Evolutionary conservation across 2,329 filamentous ascomycete genomes (phyloP), one percentile per base, ranked within the genome.

Genomic region (Colletotrichum plurivorum): DNA sequence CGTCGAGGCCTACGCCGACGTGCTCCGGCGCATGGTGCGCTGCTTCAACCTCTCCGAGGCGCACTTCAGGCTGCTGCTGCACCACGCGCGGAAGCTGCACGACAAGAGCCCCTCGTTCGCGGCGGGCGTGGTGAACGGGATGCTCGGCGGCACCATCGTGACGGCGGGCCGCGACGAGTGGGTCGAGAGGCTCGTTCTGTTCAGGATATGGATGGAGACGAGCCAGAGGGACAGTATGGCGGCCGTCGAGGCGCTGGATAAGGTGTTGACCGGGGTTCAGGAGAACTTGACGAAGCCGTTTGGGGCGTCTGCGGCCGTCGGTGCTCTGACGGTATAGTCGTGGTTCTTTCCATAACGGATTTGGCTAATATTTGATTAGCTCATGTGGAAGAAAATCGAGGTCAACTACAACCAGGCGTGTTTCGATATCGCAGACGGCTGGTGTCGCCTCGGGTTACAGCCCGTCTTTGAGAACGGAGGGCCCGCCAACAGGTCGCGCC

Each of bases 331-430:
- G 41, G 90, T 92, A 76, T n/a, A 6, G n/a, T n/a, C n/a, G n/a
- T n/a, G n/a, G n/a, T n/a, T n/a, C n/a, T n/a, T n/a, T 9, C 46
- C 12, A n/a, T 6, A 10, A n/a, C 18, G 31, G 10, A 52, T 31
- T 10, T 18, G 7, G 45, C 71, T 75, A 36, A 75, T 75, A 70
- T 22, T 15, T 31, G 22, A 12, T 69, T 9, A 95, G 92, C 78
- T 97, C 4, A 81, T 97, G 4, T 98, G 94, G 94, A 96, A 94
- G 79, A 88, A 86, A 27, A 84, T 93, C n/a, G 92, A 94, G 60
- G 79, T 83, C 1, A 83, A 84, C 15, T 89, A 88, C 70, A 80
- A 80, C 1, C 84, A 87, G 39, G 82, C 84, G 2, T 80, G 89
- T 16, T 87, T 87, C 63, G 81, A 84, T 2, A 72, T 83, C 15